Percentiles rank a stretch among this genome's conserved stretches.
Evolutionary conservation across 2,329 filamentous ascomycete species (phyloP).

Genomic region (Gliomastix tumulicola): DNA sequence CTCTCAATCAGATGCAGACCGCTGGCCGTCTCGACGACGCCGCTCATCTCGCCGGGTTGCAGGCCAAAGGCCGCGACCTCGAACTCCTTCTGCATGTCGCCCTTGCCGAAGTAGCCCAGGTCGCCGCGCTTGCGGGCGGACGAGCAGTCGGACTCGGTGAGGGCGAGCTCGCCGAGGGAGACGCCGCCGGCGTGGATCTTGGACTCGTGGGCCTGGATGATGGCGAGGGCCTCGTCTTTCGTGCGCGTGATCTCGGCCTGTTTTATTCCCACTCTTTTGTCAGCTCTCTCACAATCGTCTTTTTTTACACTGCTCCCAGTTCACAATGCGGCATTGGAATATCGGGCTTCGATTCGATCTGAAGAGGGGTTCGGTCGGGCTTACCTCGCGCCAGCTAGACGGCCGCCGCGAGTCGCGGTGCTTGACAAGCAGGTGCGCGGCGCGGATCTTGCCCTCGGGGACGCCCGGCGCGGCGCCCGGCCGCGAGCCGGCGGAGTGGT

Average conservation of each 20-base stretch:
- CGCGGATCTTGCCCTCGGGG: slow-evolving; percentile 79
- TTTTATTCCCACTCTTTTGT: not conserved
- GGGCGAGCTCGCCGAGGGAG: slow-evolving; percentile 75
- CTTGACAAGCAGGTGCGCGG: slow-evolving; percentile 89
- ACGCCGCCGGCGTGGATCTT: slow-evolving; percentile 66
- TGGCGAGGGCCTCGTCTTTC: slow-evolving; percentile 78
- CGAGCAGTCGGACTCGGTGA: slow-evolving; percentile 89
- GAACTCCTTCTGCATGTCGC: slow-evolving; percentile 98
- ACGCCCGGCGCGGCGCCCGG: slow-evolving; percentile 28
- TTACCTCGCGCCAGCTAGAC: slow-evolving; percentile 80
- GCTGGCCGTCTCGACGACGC: slow-evolving; percentile 84
- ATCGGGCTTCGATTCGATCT: not conserved
- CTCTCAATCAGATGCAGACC: slow-evolving; percentile 94
- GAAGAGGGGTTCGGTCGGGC: not conserved
- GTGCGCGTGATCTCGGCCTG: slow-evolving; percentile 74
- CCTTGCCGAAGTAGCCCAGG: slow-evolving; percentile 86
- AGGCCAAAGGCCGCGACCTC: slow-evolving; percentile 93
- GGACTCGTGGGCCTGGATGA: slow-evolving; percentile 68
- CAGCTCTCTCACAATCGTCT: not conserved
- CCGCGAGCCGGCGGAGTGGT: slow-evolving; percentile 60
- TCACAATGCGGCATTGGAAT: too few species aligned
- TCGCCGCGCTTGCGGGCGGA: slow-evolving; percentile 92
- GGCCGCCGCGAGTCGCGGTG: slow-evolving; percentile 82
- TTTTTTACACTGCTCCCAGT: not conserved
- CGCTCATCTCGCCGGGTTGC: slow-evolving; percentile 78